phyloP scores from a whole-genome alignment of 139 green algal species.

The Edaphochlamys debaryana region DNA sequence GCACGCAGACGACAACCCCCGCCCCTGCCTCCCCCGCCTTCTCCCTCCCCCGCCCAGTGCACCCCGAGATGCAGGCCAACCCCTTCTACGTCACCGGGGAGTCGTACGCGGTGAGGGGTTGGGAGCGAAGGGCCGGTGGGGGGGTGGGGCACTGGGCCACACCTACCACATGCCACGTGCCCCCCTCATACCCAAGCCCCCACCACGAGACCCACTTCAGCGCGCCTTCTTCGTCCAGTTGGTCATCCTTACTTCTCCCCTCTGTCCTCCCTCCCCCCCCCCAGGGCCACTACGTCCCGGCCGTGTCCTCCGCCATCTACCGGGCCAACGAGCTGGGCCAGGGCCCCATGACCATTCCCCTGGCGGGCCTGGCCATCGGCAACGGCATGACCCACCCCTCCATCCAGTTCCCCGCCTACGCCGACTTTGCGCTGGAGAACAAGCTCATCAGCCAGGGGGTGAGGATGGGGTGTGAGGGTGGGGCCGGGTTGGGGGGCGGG shows the following conservation, averaged over 20 bases:
- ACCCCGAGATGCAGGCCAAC: constrained; percentile 72
- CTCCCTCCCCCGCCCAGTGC: constrained; percentile 42
- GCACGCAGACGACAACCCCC: too few species aligned
- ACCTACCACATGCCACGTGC: too few species aligned
- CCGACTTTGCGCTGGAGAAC: constrained; percentile 81
- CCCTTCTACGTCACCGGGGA: constrained; percentile 93
- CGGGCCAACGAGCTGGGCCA: constrained; percentile 60
- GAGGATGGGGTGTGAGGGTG: not conserved
- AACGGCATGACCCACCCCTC: constrained; percentile 94
- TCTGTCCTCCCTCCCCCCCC: not conserved
- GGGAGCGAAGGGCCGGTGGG: too few species aligned
- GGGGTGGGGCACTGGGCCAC: too few species aligned
- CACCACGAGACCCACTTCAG: too few species aligned
- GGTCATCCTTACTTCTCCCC: too few species aligned
- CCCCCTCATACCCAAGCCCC: too few species aligned
- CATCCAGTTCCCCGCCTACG: constrained; percentile 90
- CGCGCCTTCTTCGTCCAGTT: too few species aligned
- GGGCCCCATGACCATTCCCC: constrained; percentile 62
- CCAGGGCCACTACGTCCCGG: constrained; percentile 80
- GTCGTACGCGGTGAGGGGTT: constrained; percentile 72
- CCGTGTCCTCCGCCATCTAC: constrained; percentile 73
- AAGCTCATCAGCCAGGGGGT: constrained; percentile 71
- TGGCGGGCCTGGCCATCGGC: constrained; percentile 82
- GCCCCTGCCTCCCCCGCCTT: not conserved
- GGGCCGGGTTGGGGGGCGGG: too few species aligned